phyloP scores from a whole-genome alignment of 2,329 filamentous ascomycete genomes.

The Apiospora kogelbergensis region DNA sequence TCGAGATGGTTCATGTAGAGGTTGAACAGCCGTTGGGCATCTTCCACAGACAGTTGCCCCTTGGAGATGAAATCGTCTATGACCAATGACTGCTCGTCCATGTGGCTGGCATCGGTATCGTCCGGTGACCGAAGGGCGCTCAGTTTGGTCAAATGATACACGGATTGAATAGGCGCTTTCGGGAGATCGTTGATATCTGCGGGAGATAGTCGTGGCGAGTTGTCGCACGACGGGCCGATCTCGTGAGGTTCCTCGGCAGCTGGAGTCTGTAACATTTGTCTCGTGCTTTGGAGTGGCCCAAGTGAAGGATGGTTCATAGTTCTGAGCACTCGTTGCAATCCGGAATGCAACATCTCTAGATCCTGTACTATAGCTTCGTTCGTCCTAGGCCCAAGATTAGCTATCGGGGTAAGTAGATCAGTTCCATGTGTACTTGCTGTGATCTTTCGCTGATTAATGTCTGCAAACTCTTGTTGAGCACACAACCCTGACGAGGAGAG shows the following conservation, averaged over 20 bases:
- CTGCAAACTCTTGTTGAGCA: constrained; percentile 41
- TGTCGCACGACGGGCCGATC: constrained; percentile 24
- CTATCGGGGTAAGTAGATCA: too few relatives aligned
- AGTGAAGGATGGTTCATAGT: constrained; percentile 19
- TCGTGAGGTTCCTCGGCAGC: constrained; percentile 17
- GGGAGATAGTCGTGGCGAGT: constrained; percentile 23
- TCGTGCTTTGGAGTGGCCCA: constrained; percentile 18
- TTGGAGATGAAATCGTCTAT: constrained; percentile 42
- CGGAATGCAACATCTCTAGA: constrained; percentile 21
- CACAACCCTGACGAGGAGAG: constrained; percentile 26
- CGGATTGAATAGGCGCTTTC: constrained; percentile 38
- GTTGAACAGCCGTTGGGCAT: constrained; percentile 51
- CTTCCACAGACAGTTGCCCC: constrained; percentile 43
- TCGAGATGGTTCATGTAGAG: constrained; percentile 52
- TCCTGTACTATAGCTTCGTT: constrained; percentile 21
- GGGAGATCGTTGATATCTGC: constrained; percentile 35
- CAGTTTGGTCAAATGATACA: constrained; percentile 38
- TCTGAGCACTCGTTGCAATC: constrained; percentile 20
- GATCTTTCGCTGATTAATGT: constrained; percentile 42
- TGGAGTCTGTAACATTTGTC: constrained; percentile 14
- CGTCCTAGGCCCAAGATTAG: constrained; percentile 16
- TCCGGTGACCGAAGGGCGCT: constrained; percentile 37
- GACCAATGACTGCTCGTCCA: neutral
- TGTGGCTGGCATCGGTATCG: constrained; percentile 13
- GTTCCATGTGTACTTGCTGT: constrained; percentile 27